phyloP scores from a whole-genome alignment of 305 asterid species.

The Stenogyne calaminthoides region DNA sequence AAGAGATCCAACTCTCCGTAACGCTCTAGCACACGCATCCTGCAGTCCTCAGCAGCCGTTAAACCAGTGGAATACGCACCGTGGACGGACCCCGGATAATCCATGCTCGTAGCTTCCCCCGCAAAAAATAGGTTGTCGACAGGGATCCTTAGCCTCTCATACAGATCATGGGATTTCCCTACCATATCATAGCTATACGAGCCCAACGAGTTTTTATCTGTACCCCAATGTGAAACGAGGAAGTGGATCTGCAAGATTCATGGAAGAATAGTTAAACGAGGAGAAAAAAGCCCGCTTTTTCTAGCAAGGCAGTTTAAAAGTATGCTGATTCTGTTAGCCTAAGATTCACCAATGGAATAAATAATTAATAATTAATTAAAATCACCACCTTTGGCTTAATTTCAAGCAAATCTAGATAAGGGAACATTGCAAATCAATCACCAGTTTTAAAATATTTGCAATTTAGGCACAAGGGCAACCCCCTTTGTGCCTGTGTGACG shows the following conservation, averaged over 20 bases:
- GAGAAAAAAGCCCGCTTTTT: neutral
- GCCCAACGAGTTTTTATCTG: conserved; percentile 73
- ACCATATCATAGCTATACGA: conserved; percentile 91
- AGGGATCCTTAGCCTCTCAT: conserved; percentile 79
- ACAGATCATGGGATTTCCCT: conserved; percentile 82
- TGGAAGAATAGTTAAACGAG: neutral
- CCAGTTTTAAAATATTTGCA: too few relatives aligned
- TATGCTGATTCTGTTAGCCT: neutral
- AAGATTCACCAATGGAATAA: too few relatives aligned
- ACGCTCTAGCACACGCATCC: conserved; percentile 94
- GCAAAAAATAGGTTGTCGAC: conserved; percentile 94
- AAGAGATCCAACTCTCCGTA: conserved; percentile 82
- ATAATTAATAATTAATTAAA: too few relatives aligned
- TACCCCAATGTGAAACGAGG: conserved; percentile 96
- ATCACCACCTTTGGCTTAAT: too few relatives aligned
- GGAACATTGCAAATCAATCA: too few relatives aligned
- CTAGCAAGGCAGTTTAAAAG: neutral
- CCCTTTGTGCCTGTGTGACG: too few relatives aligned
- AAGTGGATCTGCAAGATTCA: conserved; percentile 66
- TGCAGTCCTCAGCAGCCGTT: conserved; percentile 97
- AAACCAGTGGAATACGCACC: conserved; percentile 94
- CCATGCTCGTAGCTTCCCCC: conserved; percentile 90
- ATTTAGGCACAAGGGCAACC: too few relatives aligned
- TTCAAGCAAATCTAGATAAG: too few relatives aligned
- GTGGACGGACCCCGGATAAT: conserved; percentile 91